Conservation (phyloP, 2,329 filamentous ascomycete genomes). For the Ascochyta koolunga region DNA sequence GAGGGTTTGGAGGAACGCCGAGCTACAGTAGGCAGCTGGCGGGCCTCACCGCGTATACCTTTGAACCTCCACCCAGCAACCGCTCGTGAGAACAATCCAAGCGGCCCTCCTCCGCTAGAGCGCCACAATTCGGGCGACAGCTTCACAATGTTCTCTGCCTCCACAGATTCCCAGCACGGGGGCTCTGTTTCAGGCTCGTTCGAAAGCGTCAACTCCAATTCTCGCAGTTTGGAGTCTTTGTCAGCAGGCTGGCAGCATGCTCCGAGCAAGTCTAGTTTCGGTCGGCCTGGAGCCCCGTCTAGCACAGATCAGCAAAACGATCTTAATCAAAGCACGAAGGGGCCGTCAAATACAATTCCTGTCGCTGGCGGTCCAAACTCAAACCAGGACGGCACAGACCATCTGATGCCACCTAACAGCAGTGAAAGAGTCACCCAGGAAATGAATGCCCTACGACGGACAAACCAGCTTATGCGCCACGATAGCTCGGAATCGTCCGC, state of each 20-base stretch:
- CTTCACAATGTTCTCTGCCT: conserved; percentile 69
- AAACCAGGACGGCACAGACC: conserved; percentile 21
- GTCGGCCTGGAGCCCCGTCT: conserved; percentile 21
- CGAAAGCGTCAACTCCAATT: conserved; percentile 42
- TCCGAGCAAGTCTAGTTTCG: conserved; percentile 42
- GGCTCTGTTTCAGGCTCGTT: conserved; percentile 61
- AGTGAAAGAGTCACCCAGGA: conserved; percentile 44
- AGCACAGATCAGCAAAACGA: conserved; percentile 14
- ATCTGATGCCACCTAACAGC: conserved; percentile 28
- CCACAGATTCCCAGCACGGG: conserved; percentile 61
- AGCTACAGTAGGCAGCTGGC: conserved; percentile 53
- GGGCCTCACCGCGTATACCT: conserved; percentile 56
- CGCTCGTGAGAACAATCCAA: conserved; percentile 44
- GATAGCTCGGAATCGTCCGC: conserved; percentile 50
- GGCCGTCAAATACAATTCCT: conserved; percentile 39
- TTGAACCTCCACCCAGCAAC: conserved; percentile 56
- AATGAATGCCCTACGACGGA: conserved; percentile 47
- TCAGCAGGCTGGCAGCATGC: conserved; percentile 37
- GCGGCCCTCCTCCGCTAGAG: conserved; percentile 45
- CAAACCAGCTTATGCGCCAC: conserved; percentile 50
- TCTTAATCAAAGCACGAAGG: conserved; percentile 30
- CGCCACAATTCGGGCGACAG: conserved; percentile 66
- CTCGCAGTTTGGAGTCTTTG: conserved; percentile 29
- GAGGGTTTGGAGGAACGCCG: conserved; percentile 47
- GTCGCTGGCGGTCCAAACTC: conserved; percentile 19